Evolutionary conservation across 2,329 filamentous ascomycete genomes (phyloP), one percentile per base, ranked within the genome.

Genomic region (Pyricularia pennisetigena): DNA sequence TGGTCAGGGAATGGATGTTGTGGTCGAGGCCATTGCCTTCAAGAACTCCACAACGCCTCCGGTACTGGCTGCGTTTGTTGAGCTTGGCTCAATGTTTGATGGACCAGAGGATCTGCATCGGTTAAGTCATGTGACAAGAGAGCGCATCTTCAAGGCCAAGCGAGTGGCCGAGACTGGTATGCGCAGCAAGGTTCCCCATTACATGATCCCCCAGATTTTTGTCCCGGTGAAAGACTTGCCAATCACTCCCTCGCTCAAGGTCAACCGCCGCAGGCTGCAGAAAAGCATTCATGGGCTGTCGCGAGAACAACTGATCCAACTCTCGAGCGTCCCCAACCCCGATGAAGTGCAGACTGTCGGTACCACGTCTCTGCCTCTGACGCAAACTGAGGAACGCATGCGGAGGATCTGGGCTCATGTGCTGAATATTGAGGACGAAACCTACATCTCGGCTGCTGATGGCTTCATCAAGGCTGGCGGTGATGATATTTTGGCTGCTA

Each of bases 171-270:
- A 83, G 41, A 75, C 77, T 0, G 78, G 77, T 0, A 72, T 85
- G 65, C 75, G 78, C 64, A 76, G 77, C 61, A 68, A 71, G 2
- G 74, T 83, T 3, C 77, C 82, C 0, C 72, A 73, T 1, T 76
- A 80, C 66, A 80, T 80, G 72, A 75, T 84, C n/a, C 84, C 84
- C 0, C 75, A 78, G 0, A 76, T 81, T 2, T 85, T 82, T 65
- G 78, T 86, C 2, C 83, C 84, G 0, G 74, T 86, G 26, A 78
- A 78, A 64, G 73, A 77, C 12, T 77, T 86, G 24, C 84, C 84
- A 0, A 72, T 85, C 26, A 85, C 82, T 0, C 76, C 79, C 0
- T 82, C 82, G 0, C 77, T 85, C 67, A 83, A 86, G 71, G 78
- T 85, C 59, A 81, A 85, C 70, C 78, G 82, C 1, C 76, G 79